Base-by-base conservation (phyloP, 2,329 filamentous ascomycete genomes). In the Sporothrix mexicana region DNA sequence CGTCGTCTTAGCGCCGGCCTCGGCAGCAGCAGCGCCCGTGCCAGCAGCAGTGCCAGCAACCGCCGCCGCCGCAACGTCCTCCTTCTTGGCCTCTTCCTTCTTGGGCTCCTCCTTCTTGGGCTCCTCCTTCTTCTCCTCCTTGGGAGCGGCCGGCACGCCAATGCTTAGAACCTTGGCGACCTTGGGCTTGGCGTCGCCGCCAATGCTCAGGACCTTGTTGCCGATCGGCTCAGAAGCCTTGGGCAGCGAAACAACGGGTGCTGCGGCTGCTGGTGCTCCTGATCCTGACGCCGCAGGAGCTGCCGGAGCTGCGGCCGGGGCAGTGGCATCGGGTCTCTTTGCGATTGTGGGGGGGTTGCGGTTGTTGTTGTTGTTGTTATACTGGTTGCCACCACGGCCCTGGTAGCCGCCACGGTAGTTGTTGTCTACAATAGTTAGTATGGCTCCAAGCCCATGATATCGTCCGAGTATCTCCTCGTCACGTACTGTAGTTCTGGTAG, bases 1-100 rank as follows among this genome's bases (percentile, higher is more conserved):
- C 1, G 92, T 86, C n/a, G 92, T 91, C 84, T 98, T 98, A 74
- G 94, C 87, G 43, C 93, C 93, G 41, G 92, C 91, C 61, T 85
- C 85, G 68, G 84, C 79, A 23, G 80, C 79, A 70, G 83, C 81
- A 0, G 66, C 74, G n/a, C 74, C 72, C 7, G 66, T 55, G 45
- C 64, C 68, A 55, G 84, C 83, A 59, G 81, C 80, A 3, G 81
- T 79, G 25, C 74, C 73, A 10, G 74, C 72, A 17, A 73, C 73
- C 6, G 74, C 71, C 2, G 69, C 72, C 3, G 72, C 70, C 4
- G 69, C 68, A 8, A 70, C 43, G 20, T 15, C 67, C 51, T 70
- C 72, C 68, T 71, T 73, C 43, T 62, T 74, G 4, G 43, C 20
- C 51, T 70, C 72, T 62, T 71, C 72, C 43, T 62, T 74, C 6